These are phyloP conservation scores for Geranomyces michiganensis DNA, from an alignment of 192 early-diverging fungal species.

Conservation along the genomic window DNA sequence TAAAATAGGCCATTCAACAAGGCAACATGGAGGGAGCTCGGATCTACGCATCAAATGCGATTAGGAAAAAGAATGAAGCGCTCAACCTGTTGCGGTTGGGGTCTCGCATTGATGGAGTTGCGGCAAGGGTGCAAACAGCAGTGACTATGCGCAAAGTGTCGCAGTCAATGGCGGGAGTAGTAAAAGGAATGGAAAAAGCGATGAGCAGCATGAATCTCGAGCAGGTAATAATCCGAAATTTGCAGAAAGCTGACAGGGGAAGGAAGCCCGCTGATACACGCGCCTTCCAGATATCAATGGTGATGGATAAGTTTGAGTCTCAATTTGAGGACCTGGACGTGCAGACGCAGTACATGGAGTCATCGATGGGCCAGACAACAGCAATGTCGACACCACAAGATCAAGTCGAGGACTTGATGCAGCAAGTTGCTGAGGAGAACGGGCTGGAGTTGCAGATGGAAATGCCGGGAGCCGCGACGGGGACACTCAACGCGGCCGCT, in stretches of 20 bases:
- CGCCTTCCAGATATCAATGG: conserved; percentile 76
- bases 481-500: conserved; percentile 10
- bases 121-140: conserved; percentile 89
- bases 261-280: too few relatives aligned
- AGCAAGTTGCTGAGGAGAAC: conserved; percentile 95
- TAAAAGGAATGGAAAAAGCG: conserved; percentile 92
- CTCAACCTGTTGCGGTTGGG: conserved; percentile 86
- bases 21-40: conserved; percentile 91
- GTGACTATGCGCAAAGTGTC: conserved; percentile 90
- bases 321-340: conserved; percentile 98
- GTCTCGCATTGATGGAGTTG: conserved; percentile 91
- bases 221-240: conserved; percentile 55
- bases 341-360: conserved; percentile 96
- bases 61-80: conserved; percentile 95
- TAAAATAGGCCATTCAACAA: conserved; percentile 80
- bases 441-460: conserved; percentile 84
- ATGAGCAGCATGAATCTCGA: conserved; percentile 96
- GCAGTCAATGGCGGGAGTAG: conserved; percentile 81
- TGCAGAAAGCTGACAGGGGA: background rate
- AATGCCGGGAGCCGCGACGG: conserved; percentile 54
- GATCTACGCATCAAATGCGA: conserved; percentile 93
- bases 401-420: conserved; percentile 93
- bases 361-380: conserved; percentile 85
- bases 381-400: conserved; percentile 85
- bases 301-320: conserved; percentile 98